Percentiles rank a stretch among this genome's conserved stretches.
These are phyloP conservation scores for Rhodotorula sp. DNA, from an alignment of 1,284 basidiomycete species.

Conservation along the genomic window DNA sequence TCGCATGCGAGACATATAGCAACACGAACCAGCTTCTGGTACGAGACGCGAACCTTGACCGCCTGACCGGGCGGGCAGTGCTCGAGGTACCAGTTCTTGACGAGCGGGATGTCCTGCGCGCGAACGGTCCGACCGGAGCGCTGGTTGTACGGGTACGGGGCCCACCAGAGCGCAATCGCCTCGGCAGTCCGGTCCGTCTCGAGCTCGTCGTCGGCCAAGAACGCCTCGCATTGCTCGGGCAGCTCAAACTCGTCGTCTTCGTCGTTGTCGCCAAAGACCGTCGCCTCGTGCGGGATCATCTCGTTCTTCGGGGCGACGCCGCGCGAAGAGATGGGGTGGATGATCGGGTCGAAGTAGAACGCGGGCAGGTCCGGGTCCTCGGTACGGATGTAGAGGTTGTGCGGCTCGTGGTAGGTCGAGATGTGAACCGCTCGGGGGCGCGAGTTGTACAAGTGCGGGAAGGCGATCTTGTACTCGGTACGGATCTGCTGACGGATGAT, in stretches of 20 bases:
- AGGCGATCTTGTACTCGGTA: slow-evolving; percentile 99
- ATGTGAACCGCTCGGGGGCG: slow-evolving; percentile 92
- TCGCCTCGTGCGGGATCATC: slow-evolving; percentile 83
- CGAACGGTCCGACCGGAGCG: slow-evolving; percentile 89
- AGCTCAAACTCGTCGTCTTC: slow-evolving; percentile 78
- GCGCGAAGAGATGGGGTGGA: slow-evolving; percentile 82
- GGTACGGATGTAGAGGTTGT: slow-evolving; percentile 97
- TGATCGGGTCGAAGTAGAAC: slow-evolving; percentile 98
- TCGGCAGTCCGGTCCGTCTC: slow-evolving; percentile 93
- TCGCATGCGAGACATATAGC: no score
- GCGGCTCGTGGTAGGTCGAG: slow-evolving; percentile 86
- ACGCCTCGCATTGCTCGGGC: slow-evolving; percentile 76
- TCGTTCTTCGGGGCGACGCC: slow-evolving; percentile 79
- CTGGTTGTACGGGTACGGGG: slow-evolving; percentile 90
- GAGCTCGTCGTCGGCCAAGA: slow-evolving; percentile 75
- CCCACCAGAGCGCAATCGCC: slow-evolving; percentile 98
- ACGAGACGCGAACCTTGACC: slow-evolving; percentile 98
- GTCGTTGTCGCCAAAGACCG: slow-evolving; percentile 68
- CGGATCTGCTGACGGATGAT: slow-evolving; percentile 98
- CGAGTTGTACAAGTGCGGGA: slow-evolving; percentile 98
- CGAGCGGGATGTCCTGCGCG: slow-evolving; percentile 90
- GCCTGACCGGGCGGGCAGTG: slow-evolving; percentile 95
- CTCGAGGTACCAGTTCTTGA: slow-evolving; percentile 93
- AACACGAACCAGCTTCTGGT: slow-evolving; percentile 78
- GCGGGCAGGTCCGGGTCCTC: slow-evolving; percentile 99